These are phyloP conservation scores for Phytopythium kandeliae DNA, from an alignment of 352 stramenopile genomes.

Conservation along the genomic window DNA sequence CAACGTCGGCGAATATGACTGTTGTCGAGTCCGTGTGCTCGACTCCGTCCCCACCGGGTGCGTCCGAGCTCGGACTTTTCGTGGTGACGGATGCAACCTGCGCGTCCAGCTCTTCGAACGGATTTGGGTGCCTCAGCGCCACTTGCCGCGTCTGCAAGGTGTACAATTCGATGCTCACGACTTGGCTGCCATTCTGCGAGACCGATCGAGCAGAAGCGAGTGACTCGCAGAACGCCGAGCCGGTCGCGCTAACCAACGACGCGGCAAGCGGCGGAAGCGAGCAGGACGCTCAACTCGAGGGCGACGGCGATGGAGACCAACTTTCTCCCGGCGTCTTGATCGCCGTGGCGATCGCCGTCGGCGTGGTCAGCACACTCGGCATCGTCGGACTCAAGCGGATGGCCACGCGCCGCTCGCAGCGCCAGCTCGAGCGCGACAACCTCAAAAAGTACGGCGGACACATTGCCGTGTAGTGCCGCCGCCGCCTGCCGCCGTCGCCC, in stretches of 20 bases:
- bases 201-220: not conserved
- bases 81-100: conserved; percentile 2
- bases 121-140: conserved; percentile 21
- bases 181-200: conserved; percentile 9
- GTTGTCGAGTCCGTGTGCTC: not conserved
- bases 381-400: conserved; percentile 1
- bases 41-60: not conserved
- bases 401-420: not conserved
- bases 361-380: not conserved
- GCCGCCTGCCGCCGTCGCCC: too few species aligned
- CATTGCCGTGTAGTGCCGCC: not conserved
- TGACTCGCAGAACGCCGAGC: not conserved
- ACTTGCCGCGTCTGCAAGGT: conserved; percentile 28
- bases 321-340: conserved; percentile 3
- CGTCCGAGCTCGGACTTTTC: conserved; percentile 11
- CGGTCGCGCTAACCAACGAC: not conserved
- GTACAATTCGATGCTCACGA: conserved; percentile 11
- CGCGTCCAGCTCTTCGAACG: not conserved
- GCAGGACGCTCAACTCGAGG: not conserved
- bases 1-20: not conserved
- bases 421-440: not conserved
- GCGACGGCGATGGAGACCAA: too few species aligned
- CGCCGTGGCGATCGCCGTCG: not conserved
- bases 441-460: not conserved
- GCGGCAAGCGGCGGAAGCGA: not conserved